These are phyloP conservation scores for Leccinum glutinopallens DNA, from an alignment of 1,284 basidiomycete species.

Conservation along the genomic window DNA sequence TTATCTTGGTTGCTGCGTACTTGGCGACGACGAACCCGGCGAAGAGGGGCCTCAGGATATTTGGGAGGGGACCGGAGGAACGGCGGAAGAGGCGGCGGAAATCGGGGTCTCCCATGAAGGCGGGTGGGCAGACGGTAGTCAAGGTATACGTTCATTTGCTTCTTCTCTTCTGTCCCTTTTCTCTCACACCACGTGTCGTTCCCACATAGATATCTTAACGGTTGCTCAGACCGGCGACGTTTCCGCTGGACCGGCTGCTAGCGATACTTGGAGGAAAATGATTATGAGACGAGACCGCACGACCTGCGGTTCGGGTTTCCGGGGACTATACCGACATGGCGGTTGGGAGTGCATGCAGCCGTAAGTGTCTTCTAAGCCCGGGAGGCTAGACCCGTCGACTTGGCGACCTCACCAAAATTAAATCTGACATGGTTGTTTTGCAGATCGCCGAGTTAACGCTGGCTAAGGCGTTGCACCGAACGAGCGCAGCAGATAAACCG, in stretches of 20 bases:
- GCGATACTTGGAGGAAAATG: slow-evolving; percentile 90
- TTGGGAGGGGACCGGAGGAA: slow-evolving; percentile 46
- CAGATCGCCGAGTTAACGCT: slow-evolving; percentile 54
- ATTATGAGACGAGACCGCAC: slow-evolving; percentile 44
- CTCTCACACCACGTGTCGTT: neutral
- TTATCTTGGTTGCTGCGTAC: slow-evolving; percentile 80
- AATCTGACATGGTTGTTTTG: neutral
- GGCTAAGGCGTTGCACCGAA: slow-evolving; percentile 69
- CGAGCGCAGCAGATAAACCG: slow-evolving; percentile 65
- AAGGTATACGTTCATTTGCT: slow-evolving; percentile 43
- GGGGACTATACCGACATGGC: slow-evolving; percentile 72
- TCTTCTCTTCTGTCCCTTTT: neutral
- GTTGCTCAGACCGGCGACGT: slow-evolving; percentile 60
- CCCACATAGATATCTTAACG: neutral
- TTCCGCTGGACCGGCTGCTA: slow-evolving; percentile 56
- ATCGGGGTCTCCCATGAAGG: slow-evolving; percentile 42
- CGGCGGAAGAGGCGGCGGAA: slow-evolving; percentile 58
- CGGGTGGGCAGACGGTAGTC: slow-evolving; percentile 39
- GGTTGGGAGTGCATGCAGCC: slow-evolving; percentile 46
- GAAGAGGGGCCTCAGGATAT: slow-evolving; percentile 75
- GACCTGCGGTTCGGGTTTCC: slow-evolving; percentile 52
- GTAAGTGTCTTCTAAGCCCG: slow-evolving; percentile 45
- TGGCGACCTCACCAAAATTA: neutral
- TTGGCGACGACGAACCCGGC: slow-evolving; percentile 87
- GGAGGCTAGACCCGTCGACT: neutral